Evolutionary conservation across 331 rosid species (phyloP).

Genomic region (Saraca asoca): DNA sequence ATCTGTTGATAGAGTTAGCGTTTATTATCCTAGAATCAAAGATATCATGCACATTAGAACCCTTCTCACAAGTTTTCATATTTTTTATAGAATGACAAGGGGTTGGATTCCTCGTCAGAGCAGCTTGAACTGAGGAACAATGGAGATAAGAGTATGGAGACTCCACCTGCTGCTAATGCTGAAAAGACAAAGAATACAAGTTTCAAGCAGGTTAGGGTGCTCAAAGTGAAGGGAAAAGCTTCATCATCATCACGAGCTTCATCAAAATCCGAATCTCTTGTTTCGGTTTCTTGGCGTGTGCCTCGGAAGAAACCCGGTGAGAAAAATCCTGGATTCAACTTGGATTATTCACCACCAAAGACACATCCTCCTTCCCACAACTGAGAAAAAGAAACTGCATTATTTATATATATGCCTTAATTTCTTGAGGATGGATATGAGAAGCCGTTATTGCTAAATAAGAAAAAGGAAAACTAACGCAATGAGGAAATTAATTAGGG

Average conservation of each 20-base stretch:
- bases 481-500: neutral
- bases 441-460: neutral
- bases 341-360: slow-evolving; percentile 77
- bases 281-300: slow-evolving; percentile 55
- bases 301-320: slow-evolving; percentile 59
- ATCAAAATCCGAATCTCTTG: slow-evolving; percentile 31
- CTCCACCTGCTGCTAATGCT: slow-evolving; percentile 1
- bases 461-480: neutral
- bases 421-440: neutral
- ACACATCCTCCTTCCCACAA: slow-evolving; percentile 88
- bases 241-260: slow-evolving; percentile 6
- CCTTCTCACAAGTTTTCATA: neutral
- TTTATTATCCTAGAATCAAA: neutral
- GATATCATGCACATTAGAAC: too few relatives aligned
- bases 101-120: slow-evolving; percentile 24
- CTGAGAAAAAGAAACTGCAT: slow-evolving; percentile 26
- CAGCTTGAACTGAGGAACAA: slow-evolving; percentile 17
- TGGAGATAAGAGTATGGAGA: slow-evolving; percentile 14
- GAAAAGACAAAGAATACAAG: slow-evolving; percentile 27
- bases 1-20: too few relatives aligned
- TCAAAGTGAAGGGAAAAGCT: slow-evolving; percentile 11
- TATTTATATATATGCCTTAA: neutral
- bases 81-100: slow-evolving; percentile 46
- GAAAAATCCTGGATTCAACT: slow-evolving; percentile 57
- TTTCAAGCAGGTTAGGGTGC: neutral